A percentile compares a stretch with the other conserved stretches of the same genome.
phyloP scores from a whole-genome alignment of 345 rosid genomes.

The Salix caprea region DNA sequence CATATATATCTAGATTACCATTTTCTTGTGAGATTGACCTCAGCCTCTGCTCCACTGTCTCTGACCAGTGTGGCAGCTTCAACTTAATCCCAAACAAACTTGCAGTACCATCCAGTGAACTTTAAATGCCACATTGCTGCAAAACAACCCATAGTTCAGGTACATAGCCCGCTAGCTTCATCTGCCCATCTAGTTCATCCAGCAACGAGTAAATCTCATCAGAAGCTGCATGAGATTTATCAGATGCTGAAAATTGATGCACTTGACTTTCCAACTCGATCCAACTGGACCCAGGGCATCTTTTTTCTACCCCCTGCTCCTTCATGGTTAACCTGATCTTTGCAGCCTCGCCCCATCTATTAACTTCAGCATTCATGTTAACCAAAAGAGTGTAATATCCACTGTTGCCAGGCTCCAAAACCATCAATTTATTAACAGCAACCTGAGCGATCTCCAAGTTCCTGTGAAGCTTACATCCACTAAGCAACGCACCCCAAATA shows the following conservation, averaged over 20 bases:
- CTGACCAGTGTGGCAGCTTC: too few relatives aligned
- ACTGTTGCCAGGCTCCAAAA: conserved; percentile 60
- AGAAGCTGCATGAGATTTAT: conserved; percentile 49
- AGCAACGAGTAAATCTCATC: conserved; percentile 44
- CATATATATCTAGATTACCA: too few relatives aligned
- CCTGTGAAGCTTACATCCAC: conserved; percentile 62
- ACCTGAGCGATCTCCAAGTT: conserved; percentile 56
- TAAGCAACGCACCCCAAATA: conserved; percentile 71
- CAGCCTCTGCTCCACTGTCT: too few relatives aligned
- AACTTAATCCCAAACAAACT: too few relatives aligned
- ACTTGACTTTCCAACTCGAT: conserved; percentile 47
- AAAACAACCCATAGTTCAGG: neutral
- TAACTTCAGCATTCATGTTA: conserved; percentile 62
- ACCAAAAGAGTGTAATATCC: conserved; percentile 52
- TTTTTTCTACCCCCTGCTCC: conserved; percentile 49
- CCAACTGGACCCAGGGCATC: conserved; percentile 66
- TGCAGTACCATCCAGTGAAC: too few relatives aligned
- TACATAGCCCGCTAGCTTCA: conserved; percentile 26
- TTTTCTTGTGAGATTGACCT: too few relatives aligned
- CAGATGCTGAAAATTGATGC: conserved; percentile 61
- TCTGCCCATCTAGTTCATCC: conserved; percentile 46
- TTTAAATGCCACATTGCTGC: neutral
- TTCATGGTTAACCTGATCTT: conserved; percentile 53
- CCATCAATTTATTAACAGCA: conserved; percentile 46
- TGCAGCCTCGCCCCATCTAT: conserved; percentile 63